phyloP scores from a whole-genome alignment of 495 filamentous ascomycete genomes.

The Penicillium bialowiezense region DNA sequence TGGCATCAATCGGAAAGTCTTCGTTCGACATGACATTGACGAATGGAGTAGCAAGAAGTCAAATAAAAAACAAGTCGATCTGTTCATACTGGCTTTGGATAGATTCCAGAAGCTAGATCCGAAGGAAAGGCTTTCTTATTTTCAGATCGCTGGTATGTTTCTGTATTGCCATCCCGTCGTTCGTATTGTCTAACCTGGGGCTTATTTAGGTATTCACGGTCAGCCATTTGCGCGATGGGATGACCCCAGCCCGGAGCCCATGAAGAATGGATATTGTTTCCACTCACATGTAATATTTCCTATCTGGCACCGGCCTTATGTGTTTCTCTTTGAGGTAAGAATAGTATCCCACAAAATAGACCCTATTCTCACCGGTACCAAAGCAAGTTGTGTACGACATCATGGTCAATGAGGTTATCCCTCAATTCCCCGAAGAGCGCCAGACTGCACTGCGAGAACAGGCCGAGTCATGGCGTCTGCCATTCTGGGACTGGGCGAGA shows the following conservation, averaged over 20 bases:
- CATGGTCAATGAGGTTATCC: constrained; percentile 25
- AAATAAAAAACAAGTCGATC: constrained; percentile 24
- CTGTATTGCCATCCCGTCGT: background rate
- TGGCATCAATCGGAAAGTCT: constrained; percentile 4
- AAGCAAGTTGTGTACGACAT: constrained; percentile 27
- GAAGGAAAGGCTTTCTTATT: constrained; percentile 20
- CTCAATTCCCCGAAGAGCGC: constrained; percentile 18
- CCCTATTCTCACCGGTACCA: no score
- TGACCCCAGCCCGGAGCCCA: constrained; percentile 16
- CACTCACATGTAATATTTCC: constrained; percentile 43
- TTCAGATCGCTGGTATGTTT: constrained; percentile 27
- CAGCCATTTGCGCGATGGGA: constrained; percentile 42
- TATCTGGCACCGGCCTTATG: constrained; percentile 46
- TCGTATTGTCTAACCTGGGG: background rate
- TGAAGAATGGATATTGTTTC: constrained; percentile 26
- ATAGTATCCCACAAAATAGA: background rate
- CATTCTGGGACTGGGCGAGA: constrained; percentile 58
- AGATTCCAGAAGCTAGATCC: constrained; percentile 22
- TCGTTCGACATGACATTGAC: constrained; percentile 11
- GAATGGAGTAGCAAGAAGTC: constrained; percentile 4
- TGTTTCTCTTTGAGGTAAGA: constrained; percentile 42
- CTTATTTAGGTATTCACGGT: constrained; percentile 33
- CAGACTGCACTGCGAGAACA: constrained; percentile 32
- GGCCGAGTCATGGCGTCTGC: constrained; percentile 47
- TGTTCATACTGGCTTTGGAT: constrained; percentile 30